Evolutionary conservation across 2,329 filamentous ascomycete species (phyloP), one percentile per base, ranked within the genome.

Genomic region (Diplodia scrobiculata): DNA sequence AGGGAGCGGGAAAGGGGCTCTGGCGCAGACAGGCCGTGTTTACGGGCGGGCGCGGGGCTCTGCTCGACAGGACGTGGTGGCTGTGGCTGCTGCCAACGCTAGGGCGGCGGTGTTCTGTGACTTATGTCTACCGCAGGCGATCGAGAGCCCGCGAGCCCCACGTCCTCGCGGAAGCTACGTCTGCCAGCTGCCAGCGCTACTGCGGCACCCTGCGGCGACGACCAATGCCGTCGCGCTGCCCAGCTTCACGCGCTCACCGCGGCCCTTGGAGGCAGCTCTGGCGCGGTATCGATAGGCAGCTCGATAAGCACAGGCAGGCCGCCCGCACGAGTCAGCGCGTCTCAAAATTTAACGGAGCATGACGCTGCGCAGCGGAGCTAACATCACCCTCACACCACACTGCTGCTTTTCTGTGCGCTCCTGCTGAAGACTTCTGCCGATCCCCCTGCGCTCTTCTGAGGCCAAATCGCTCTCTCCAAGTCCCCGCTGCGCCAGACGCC

Each of bases 331-430:
- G 58, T 62, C 58, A 62, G 58, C n/a, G 17, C 27, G 45, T 29
- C 58, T 34, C 14, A 29, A 48, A 50, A 48, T 38, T 32, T 62
- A 29, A 50, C 41, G 29, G 19, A 50, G 58, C 58, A 64, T 64
- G 48, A 64, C 62, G 62, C 62, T 64, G 62, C 32, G 32, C 32
- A 54, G 4, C 17, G 17, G 60, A 41, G 48, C 52, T 48, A 64
- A 41, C 48, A 64, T 64, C 52, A 48, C 34, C 48, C 48, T 64
- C 50, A 55, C 50, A 54, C 52, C 62, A 64, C 52, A 48, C 32
- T 21, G 41, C 41, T 50, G n/a, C 45, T n/a, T 13, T 48, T 25
- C 27, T 60, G 25, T 9, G 27, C 13, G 27, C 17, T 29, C 45
- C 41, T 62, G 21, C 27, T n/a, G 27, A 14, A 34, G n/a, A 14